Percentiles rank a stretch among this genome's conserved stretches.
phyloP scores from a whole-genome alignment of 1,139 yeast genomes.

The Kluyveromyces marxianus region DNA sequence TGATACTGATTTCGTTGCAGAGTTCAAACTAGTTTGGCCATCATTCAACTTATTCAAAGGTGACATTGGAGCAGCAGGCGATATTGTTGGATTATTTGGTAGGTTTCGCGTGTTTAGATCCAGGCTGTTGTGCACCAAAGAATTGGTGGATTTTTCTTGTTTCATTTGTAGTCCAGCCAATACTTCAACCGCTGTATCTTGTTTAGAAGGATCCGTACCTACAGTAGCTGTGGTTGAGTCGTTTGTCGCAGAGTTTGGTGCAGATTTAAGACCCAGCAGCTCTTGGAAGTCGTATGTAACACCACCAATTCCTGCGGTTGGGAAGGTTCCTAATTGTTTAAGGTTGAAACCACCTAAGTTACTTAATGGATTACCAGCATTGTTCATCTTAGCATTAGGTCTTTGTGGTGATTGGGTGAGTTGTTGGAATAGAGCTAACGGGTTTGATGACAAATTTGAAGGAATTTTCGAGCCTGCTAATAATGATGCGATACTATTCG shows the following conservation, averaged over 20 bases:
- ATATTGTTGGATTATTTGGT: conserved; percentile 21
- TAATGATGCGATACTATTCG: conserved; percentile 24
- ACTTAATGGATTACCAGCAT: conserved; percentile 17
- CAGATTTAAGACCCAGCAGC: conserved; percentile 23
- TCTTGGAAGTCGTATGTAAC: conserved; percentile 31
- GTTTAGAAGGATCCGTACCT: neutral
- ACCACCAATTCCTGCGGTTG: conserved; percentile 32
- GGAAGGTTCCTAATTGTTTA: conserved; percentile 23
- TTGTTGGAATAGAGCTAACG: conserved; percentile 9
- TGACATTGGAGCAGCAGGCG: conserved; percentile 24
- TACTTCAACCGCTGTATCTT: conserved; percentile 5
- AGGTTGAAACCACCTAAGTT: conserved; percentile 20
- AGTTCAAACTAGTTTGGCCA: neutral
- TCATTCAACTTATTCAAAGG: conserved; percentile 17
- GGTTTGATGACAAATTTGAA: conserved; percentile 11
- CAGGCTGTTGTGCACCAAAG: neutral
- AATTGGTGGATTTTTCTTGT: neutral
- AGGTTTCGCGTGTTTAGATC: conserved; percentile 13
- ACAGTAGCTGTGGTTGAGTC: neutral
- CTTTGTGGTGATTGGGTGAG: conserved; percentile 9
- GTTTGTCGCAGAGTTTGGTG: neutral
- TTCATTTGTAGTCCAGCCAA: conserved; percentile 4
- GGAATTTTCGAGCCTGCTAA: conserved; percentile 21
- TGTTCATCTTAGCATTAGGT: conserved; percentile 12
- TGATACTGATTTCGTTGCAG: neutral